phyloP scores from a whole-genome alignment of 2,329 filamentous ascomycete species.

The Paraphaeosphaeria minitans region DNA sequence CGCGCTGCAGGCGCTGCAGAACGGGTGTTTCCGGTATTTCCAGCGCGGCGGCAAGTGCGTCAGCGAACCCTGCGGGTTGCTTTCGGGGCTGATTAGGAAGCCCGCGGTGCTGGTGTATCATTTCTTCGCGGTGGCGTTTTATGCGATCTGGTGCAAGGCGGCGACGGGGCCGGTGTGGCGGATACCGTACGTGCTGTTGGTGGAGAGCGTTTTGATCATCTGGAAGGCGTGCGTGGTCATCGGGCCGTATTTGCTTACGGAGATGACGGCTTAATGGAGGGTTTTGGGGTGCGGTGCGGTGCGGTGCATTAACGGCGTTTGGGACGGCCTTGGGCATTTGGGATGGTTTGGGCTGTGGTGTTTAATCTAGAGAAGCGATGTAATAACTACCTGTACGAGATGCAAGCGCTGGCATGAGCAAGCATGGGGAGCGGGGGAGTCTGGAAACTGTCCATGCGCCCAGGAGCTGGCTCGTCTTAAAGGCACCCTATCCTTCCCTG shows the following conservation, averaged over 20 bases:
- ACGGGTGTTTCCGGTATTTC: constrained; percentile 94
- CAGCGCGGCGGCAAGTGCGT: constrained; percentile 72
- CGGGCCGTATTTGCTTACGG: constrained; percentile 77
- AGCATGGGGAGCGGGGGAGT: too few species aligned
- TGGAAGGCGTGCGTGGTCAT: constrained; percentile 84
- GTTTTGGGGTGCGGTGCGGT: too few species aligned
- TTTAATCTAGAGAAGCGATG: background rate
- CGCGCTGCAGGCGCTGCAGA: constrained; percentile 74
- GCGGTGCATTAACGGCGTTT: background rate
- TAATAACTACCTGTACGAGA: background rate
- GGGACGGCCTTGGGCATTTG: too few species aligned
- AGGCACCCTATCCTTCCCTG: too few species aligned
- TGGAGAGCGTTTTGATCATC: constrained; percentile 72
- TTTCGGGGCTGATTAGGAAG: constrained; percentile 79
- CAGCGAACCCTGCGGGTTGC: constrained; percentile 77
- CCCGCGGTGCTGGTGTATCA: constrained; percentile 84
- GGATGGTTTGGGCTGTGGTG: background rate
- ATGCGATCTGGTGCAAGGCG: constrained; percentile 77
- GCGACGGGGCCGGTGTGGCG: constrained; percentile 51
- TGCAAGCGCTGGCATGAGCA: too few species aligned
- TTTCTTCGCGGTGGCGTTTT: constrained; percentile 92
- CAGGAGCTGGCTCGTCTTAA: too few species aligned
- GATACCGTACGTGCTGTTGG: constrained; percentile 59
- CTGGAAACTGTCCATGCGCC: too few species aligned
- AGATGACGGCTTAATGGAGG: constrained; percentile 55